phyloP scores from a whole-genome alignment of 192 early-diverging fungal genomes.

The Gamsiella multidivaricata region DNA sequence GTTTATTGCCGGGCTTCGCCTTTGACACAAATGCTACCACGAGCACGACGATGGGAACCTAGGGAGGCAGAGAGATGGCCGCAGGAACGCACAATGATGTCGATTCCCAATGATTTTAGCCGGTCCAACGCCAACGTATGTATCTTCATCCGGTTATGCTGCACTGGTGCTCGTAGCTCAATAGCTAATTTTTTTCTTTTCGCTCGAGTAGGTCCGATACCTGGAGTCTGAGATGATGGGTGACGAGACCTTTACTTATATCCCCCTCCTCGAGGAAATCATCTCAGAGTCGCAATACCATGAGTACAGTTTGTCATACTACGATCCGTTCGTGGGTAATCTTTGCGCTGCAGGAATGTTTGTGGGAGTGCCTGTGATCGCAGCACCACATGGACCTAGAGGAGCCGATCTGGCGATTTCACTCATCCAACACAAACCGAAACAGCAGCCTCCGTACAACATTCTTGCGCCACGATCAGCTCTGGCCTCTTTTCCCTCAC shows the following conservation, averaged over 20 bases:
- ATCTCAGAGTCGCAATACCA: slow-evolving; percentile 4
- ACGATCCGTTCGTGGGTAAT: slow-evolving; percentile 34
- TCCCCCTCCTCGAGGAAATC: neutral
- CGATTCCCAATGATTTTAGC: no score
- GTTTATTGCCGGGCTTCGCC: slow-evolving; percentile 9
- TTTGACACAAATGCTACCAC: slow-evolving; percentile 26
- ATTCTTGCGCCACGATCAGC: slow-evolving; percentile 11
- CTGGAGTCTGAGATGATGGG: neutral
- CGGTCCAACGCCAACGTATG: no score
- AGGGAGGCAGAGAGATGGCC: neutral
- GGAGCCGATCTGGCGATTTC: slow-evolving; percentile 29
- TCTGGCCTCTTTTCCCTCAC: slow-evolving; percentile 13
- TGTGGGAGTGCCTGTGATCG: slow-evolving; percentile 18
- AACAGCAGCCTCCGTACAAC: slow-evolving; percentile 14
- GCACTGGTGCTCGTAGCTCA: neutral
- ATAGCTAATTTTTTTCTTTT: neutral
- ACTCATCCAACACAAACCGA: slow-evolving; percentile 7
- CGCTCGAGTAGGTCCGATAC: neutral
- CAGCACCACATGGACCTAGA: slow-evolving; percentile 17
- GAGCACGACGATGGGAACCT: slow-evolving; percentile 25
- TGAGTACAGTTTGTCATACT: slow-evolving; percentile 15
- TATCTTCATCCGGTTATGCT: no score
- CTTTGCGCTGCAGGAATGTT: slow-evolving; percentile 11
- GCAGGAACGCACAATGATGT: neutral
- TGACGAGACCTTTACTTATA: neutral